A percentile compares a stretch with the other conserved stretches of the same genome.
These are phyloP conservation scores for Geotrichum citri-aurantii DNA, from an alignment of 1,139 yeast species.

Conservation along the genomic window DNA sequence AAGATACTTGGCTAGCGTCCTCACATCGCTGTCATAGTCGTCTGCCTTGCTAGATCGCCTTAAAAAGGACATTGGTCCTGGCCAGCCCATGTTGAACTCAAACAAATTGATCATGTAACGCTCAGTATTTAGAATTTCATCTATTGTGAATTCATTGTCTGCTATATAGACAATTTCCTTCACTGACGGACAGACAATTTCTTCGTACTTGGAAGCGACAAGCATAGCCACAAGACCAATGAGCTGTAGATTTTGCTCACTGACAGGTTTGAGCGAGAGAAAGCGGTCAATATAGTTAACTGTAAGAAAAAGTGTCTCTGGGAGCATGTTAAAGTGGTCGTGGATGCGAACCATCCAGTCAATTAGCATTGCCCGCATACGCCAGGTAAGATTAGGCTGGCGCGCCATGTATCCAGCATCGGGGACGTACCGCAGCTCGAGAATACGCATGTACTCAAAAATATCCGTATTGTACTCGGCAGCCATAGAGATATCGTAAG, in stretches of 20 bases:
- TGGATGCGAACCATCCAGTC: constrained; percentile 98
- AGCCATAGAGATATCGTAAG: constrained; percentile 91
- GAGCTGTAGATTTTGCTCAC: constrained; percentile 78
- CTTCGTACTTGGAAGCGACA: constrained; percentile 94
- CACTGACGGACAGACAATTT: constrained; percentile 88
- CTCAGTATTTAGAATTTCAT: constrained; percentile 85
- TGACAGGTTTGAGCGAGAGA: constrained; percentile 64
- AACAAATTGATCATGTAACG: constrained; percentile 86
- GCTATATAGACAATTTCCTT: constrained; percentile 93
- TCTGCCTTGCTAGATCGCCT: constrained; percentile 97
- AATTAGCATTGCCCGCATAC: constrained; percentile 81
- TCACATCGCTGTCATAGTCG: constrained; percentile 87
- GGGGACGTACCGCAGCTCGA: constrained; percentile 74
- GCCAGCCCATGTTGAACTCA: constrained; percentile 95
- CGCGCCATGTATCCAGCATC: constrained; percentile 65
- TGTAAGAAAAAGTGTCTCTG: constrained; percentile 83
- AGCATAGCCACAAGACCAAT: constrained; percentile 95
- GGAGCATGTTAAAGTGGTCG: constrained; percentile 74
- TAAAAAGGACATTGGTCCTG: constrained; percentile 96
- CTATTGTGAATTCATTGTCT: constrained; percentile 75
- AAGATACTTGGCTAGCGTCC: constrained; percentile 90
- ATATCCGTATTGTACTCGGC: constrained; percentile 88
- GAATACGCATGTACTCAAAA: constrained; percentile 67
- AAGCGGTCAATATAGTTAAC: constrained; percentile 89
- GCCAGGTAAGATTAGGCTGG: constrained; percentile 74